Evolutionary conservation across 139 green algal genomes (phyloP), one percentile per base, ranked within the genome.

Genomic region (Tetradesmus obliquus): DNA sequence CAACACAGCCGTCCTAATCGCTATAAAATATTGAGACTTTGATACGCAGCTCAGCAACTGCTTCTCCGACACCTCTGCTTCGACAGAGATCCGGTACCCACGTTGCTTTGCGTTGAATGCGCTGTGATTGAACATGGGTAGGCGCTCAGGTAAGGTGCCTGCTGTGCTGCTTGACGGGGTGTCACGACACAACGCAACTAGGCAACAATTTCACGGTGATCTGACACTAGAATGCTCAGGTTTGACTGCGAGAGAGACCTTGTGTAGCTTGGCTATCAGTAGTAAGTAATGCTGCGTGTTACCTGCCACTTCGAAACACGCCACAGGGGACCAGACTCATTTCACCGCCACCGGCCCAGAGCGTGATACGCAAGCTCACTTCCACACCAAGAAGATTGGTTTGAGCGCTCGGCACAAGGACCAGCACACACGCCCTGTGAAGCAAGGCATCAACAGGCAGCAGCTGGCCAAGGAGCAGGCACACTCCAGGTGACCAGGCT

Each of bases 331-430:
- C 66, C 66, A 76, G 66, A 76, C 66, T 76, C 66, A 76, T 76
- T 76, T 76, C 66, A 24, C 66, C n/a, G 66, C 66, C 66, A 76
- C 66, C 17, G 66, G 66, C 66, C 66, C 66, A 76, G 66, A 76
- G n/a, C 66, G 66, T 24, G 66, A 76, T 5, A 76, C 66, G 5
- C 66, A 76, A 19, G 15, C 66, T 76, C 66, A 76, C 5, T 76
- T 76, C 17, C 71, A 84, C 86, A 90, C 69, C 8, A 55, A 83
- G 17, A 57, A 15, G 17, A 84, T 90, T 45, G 86, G 86, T 2
- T 5, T 90, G 53, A 90, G 86, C 54, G 22, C 55, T 19, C 22
- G 71, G 7, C 71, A 84, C 71, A 90, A 84, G 53, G 86, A 90
- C n/a, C 71, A 83, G 86, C 85, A 89, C 54, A 54, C 51, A 24